Evolutionary conservation across 257 asterid genomes (phyloP), one percentile per base, ranked within the genome.

Genomic region (Capsicum chinense): DNA sequence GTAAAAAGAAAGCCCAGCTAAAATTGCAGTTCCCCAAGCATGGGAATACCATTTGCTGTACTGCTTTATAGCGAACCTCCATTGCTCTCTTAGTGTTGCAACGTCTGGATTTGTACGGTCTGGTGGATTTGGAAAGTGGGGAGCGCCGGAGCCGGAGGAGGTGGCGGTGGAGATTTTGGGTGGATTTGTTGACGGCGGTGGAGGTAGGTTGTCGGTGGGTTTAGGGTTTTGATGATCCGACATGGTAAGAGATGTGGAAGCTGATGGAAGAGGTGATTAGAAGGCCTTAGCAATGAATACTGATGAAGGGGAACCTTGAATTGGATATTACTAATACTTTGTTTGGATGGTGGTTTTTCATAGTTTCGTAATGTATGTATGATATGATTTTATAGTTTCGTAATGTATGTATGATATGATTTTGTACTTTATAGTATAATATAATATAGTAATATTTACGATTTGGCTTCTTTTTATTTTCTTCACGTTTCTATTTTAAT

Each of bases 11-110:
- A 88, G 71, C 1, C 98, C 99, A 15, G 99, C 99, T 17, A 95
- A 93, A 58, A 94, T 95, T 50, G 99, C 98, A 50, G 98, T 90
- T 84, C 99, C 99, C 99, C 99, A 95, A 44, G 99, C 98, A 42
- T 91, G 97, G 19, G 98, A 91, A 84, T 94, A 95, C 99, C 98
- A 95, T 89, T 87, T 93, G 86, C 97, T 93, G 81, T 95, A 94
- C 92, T 94, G 96, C 86, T 87, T 87, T 1, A 90, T 88, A 6
- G 99, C 99, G 84, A 85, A 93, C 54, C 87, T 91, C 99, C 99
- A 95, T 62, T 95, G 97, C 39, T 95, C 99, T 85, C 96, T 91
- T 74, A 95, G 93, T 2, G 99, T 90, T 6, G 94, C 93, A 0
- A 93, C 88, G 85, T 95, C 98, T 37, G 99, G 99, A 86, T 90